Conservation (phyloP, 2,329 filamentous ascomycete species). For the Graphilbum sp. region DNA sequence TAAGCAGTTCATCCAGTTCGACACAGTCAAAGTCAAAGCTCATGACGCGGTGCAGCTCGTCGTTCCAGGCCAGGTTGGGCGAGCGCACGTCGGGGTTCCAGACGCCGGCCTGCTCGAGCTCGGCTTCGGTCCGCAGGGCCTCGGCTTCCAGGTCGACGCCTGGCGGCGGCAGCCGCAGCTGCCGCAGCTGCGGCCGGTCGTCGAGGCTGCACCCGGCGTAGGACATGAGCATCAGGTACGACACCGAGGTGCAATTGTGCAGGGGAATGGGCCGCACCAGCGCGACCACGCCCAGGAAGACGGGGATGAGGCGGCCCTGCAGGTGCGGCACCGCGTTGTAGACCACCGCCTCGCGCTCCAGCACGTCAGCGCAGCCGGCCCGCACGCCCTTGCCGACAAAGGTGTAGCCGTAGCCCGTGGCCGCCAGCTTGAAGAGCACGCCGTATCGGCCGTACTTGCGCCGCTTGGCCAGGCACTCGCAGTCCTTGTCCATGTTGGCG, state of each 20-base stretch:
- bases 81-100: no score
- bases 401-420: slow-evolving; percentile 7
- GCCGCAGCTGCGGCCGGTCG: not conserved
- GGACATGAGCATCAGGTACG: slow-evolving; percentile 8
- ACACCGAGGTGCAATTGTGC: not conserved
- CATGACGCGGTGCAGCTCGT: no score
- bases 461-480: not conserved
- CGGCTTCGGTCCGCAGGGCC: no score
- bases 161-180: not conserved
- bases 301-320: slow-evolving; percentile 6
- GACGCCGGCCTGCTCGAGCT: no score
- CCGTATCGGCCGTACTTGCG: not conserved
- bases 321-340: slow-evolving; percentile 2
- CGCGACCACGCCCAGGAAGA: slow-evolving; percentile 6
- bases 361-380: not conserved
- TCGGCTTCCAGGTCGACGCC: no score
- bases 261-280: slow-evolving; percentile 3
- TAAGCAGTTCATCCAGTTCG: no score
- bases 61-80: no score
- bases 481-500: slow-evolving; percentile 1
- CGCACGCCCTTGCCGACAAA: slow-evolving; percentile 7
- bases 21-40: no score
- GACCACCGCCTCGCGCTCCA: slow-evolving; percentile 1
- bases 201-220: not conserved
- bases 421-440: slow-evolving; percentile 6